These are phyloP conservation scores for Hsuehochloa calcarea DNA, from an alignment of 176 grass and related monocot genomes.

Conservation along the genomic window DNA sequence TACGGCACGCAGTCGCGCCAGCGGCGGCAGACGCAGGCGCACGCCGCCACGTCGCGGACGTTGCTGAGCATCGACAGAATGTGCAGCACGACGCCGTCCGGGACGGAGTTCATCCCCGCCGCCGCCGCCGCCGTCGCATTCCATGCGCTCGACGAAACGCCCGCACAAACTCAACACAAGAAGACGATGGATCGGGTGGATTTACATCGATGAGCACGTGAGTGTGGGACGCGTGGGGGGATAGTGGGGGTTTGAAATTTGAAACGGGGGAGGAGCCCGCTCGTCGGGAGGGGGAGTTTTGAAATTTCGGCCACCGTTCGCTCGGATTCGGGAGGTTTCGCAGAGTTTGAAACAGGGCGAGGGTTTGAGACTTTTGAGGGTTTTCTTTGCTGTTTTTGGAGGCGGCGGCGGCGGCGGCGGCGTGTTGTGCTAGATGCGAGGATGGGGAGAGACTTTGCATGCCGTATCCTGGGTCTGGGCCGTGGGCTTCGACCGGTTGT, in stretches of 20 bases:
- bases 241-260: slow-evolving; percentile 38
- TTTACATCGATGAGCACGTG: slow-evolving; percentile 3
- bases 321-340: slow-evolving; percentile 34
- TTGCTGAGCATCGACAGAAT: slow-evolving; percentile 79
- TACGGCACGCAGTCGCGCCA: slow-evolving; percentile 84
- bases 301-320: slow-evolving; percentile 28
- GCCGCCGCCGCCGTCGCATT: background rate
- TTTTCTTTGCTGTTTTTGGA: background rate
- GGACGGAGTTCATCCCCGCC: slow-evolving; percentile 74
- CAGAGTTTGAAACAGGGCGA: slow-evolving; percentile 28
- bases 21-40: slow-evolving; percentile 67
- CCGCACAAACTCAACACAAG: background rate
- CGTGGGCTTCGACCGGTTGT: slow-evolving; percentile 22
- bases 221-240: background rate
- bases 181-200: background rate
- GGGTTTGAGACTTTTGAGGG: slow-evolving; percentile 26
- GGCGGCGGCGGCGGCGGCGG: slow-evolving; percentile 11
- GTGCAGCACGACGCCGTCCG: slow-evolving; percentile 80
- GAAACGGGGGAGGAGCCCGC: slow-evolving; percentile 40
- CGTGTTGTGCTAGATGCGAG: background rate
- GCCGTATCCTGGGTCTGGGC: background rate
- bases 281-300: slow-evolving; percentile 2
- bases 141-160: slow-evolving; percentile 34
- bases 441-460: no score
- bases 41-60: slow-evolving; percentile 74